Conservation (phyloP, 164 flowering plant species). For the Cinnamomum micranthum region DNA sequence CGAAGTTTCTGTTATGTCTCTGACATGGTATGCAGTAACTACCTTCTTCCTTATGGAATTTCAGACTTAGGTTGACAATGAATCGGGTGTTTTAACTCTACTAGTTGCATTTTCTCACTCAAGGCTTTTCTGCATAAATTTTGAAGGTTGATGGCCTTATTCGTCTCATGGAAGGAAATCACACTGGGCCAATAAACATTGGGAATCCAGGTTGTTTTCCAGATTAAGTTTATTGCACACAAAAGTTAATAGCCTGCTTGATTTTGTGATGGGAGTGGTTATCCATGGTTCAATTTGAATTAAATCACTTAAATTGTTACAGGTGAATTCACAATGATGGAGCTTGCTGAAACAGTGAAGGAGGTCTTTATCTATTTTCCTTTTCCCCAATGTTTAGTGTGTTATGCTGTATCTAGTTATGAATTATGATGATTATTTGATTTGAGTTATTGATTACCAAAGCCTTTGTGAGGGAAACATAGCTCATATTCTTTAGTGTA, state of each 20-base stretch:
- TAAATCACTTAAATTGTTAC: background rate
- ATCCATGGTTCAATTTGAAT: background rate
- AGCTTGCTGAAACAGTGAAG: conserved; percentile 87
- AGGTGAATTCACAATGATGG: conserved; percentile 92
- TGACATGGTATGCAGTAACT: conserved; percentile 54
- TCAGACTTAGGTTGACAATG: background rate
- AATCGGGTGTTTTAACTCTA: background rate
- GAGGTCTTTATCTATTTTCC: conserved; percentile 39
- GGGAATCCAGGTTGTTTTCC: conserved; percentile 64
- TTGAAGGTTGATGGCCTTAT: conserved; percentile 76
- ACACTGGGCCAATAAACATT: conserved; percentile 77
- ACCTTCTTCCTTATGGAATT: background rate
- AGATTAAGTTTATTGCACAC: background rate
- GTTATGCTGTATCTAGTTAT: background rate
- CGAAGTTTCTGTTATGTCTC: conserved; percentile 83
- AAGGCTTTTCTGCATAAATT: background rate
- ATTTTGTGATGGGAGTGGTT: background rate
- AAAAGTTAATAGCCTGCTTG: background rate
- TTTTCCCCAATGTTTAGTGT: background rate
- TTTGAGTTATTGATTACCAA: background rate
- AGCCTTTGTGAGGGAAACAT: background rate
- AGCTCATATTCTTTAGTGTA: background rate
- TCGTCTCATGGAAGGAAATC: conserved; percentile 75
- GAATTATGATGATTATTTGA: background rate
- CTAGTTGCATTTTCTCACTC: background rate